These are phyloP conservation scores for Plasmopara viticola DNA, from an alignment of 352 stramenopile genomes.

Conservation along the genomic window DNA sequence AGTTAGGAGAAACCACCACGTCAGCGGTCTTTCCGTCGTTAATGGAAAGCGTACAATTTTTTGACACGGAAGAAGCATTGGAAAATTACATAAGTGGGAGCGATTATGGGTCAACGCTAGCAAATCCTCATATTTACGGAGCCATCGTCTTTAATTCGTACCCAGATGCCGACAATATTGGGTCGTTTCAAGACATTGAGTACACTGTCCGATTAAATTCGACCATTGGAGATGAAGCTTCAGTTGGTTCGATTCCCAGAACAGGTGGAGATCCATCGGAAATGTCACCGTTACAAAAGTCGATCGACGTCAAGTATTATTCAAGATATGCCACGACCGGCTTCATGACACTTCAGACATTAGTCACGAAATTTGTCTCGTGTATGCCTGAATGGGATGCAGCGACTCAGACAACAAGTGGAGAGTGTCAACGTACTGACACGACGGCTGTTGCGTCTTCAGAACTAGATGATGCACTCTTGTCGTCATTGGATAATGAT, in stretches of 20 bases:
- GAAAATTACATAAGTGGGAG: constrained; percentile 45
- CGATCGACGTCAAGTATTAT: constrained; percentile 16
- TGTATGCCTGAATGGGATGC: constrained; percentile 23
- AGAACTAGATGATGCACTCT: constrained; percentile 27
- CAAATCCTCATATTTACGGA: constrained; percentile 52
- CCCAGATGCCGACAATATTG: constrained; percentile 27
- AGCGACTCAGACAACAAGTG: constrained; percentile 13
- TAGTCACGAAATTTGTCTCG: constrained; percentile 17
- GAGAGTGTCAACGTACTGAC: constrained; percentile 13
- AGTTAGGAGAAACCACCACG: constrained; percentile 14
- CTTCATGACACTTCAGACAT: constrained; percentile 24
- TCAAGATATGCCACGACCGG: constrained; percentile 15
- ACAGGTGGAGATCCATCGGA: constrained; percentile 8
- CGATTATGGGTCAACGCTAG: constrained; percentile 38
- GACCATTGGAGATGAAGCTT: constrained; percentile 17
- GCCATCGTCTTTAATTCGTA: constrained; percentile 56
- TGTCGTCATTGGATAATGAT: constrained; percentile 39
- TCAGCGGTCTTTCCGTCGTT: constrained; percentile 42
- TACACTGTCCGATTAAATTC: constrained; percentile 49
- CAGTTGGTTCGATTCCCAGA: constrained; percentile 1
- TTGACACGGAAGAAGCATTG: constrained; percentile 33
- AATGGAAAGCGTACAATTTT: constrained; percentile 57
- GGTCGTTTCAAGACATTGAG: constrained; percentile 31
- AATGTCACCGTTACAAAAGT: constrained; percentile 17
- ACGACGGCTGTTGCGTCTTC: constrained; percentile 19